Evolutionary conservation across 495 filamentous ascomycete genomes (phyloP), one percentile per base, ranked within the genome.

Genomic region (Podospora pseudocomata): DNA sequence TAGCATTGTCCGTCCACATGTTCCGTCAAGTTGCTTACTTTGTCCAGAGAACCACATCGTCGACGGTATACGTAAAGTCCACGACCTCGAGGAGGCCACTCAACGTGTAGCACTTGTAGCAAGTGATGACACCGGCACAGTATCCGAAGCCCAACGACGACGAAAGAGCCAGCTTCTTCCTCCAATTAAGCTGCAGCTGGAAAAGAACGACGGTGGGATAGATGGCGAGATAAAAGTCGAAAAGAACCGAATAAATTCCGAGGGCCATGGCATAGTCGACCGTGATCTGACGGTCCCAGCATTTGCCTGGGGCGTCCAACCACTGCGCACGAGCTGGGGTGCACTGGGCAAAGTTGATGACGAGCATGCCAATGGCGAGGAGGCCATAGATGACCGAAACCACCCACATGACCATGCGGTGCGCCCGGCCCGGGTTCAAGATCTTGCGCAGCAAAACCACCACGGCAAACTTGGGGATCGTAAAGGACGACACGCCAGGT

Each of bases 201-300:
- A 20, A 68, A 4, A 74, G 63, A 4, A 72, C 60, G 13, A 68
- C 28, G 19, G 72, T 68, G 5, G 72, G 72, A 34, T 72, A 74
- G 13, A 71, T 32, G 39, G 74, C 73, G 15, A 76, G 34, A 54
- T 75, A 76, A 9, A 76, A 72, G 69, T 76, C 74, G n/a, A 75
- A 69, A 16, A 73, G 23, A 16, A 28, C 73, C 2, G 73, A 75
- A 32, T 19, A 26, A 19, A 68, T 59, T 16, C 71, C 73, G 26
- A 71, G 20, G 2, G 66, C 27, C 23, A 75, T 30, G 39, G 71
- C 65, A 30, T 71, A 73, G 60, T 67, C 65, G 65, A 75, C 61
- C 0, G 64, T 67, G 61, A 73, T 70, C 56, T 58, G 58, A 6
- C 67, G 64, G 71, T 73, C 67, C 69, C 67, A 67, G 64, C 73